These are phyloP conservation scores for Aspergillus nomiae DNA, from an alignment of 2,329 filamentous ascomycete species.

Conservation along the genomic window DNA sequence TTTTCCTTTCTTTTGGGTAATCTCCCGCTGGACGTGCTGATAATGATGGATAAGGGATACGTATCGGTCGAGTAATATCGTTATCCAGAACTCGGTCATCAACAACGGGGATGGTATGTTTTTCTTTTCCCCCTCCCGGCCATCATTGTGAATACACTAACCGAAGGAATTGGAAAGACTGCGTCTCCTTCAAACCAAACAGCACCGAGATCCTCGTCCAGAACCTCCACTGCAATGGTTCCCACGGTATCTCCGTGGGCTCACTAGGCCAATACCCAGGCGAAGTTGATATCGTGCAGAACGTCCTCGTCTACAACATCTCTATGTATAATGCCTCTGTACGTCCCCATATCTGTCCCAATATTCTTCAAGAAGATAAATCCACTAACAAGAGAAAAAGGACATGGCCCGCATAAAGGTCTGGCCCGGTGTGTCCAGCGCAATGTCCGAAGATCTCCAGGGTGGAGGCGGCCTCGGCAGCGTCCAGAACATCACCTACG, in stretches of 20 bases:
- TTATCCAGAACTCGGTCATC: constrained; percentile 67
- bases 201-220: constrained; percentile 69
- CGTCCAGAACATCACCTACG: constrained; percentile 69
- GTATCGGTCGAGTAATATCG: constrained; percentile 61
- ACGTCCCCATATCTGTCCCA: constrained; percentile 3
- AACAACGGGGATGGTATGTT: constrained; percentile 62
- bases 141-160: background rate
- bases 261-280: constrained; percentile 68
- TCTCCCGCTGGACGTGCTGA: background rate
- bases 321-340: constrained; percentile 58
- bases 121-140: too few relatives aligned
- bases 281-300: constrained; percentile 67
- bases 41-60: constrained; percentile 31
- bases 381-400: constrained; percentile 31
- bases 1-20: background rate
- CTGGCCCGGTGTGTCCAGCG: constrained; percentile 63
- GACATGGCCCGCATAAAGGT: constrained; percentile 74
- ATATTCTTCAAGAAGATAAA: constrained; percentile 38
- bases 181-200: constrained; percentile 75
- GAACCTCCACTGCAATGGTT: constrained; percentile 67
- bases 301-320: constrained; percentile 66
- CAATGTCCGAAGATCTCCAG: constrained; percentile 61
- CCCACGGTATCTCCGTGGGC: constrained; percentile 73
- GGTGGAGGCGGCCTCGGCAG: constrained; percentile 66
- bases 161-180: constrained; percentile 50